Evolutionary conservation across 257 asterid species (phyloP), one percentile per base, ranked within the genome.

Genomic region (Solanum ossicruentum): DNA sequence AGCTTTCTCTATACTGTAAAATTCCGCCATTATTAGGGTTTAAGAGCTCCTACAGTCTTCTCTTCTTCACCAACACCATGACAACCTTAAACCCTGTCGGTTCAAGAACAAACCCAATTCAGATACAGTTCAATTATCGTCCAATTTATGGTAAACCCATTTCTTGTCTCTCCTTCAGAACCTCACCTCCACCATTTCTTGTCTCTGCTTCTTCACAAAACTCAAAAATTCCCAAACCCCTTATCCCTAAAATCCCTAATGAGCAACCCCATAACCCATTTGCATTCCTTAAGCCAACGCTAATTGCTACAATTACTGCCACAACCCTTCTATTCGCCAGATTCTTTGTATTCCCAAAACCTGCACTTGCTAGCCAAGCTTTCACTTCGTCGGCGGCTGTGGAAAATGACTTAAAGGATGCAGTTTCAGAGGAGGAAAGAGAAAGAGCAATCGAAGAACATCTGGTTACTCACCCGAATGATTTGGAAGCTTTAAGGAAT

Each of bases 391-490:
- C 87, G 1, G n/a, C 73, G n/a, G 93, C 89, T 84, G 21, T 91
- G 21, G 93, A 91, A 82, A 32, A 92, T 26, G 36, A 89, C 3
- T 86, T 83, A 3, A 80, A 43, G 9, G 94, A 90, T 17, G 67
- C 83, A 21, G 70, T 82, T 36, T 32, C 55, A 28, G 92, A 88
- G 10, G 93, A 89, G 18, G 97, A 91, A 80, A 92, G 23, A 39
- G 98, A 93, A 70, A 92, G 87, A 10, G 18, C 47, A 6, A 81
- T 93, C 3, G 96, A 95, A 41, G 89, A 92, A 9, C 87, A 89
- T 36, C 70, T 94, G 90, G 61, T 72, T 54, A 89, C 92, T 0
- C 88, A 90, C 80, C 98, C 98, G 2, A 2, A 86, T 80, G 98
- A 95, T 32, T 82, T 92, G 1, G 91, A 86, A 0, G 94, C 89